Base-by-base conservation (phyloP, 192 early-diverging fungal genomes). In the Backusella mclennaniae region DNA sequence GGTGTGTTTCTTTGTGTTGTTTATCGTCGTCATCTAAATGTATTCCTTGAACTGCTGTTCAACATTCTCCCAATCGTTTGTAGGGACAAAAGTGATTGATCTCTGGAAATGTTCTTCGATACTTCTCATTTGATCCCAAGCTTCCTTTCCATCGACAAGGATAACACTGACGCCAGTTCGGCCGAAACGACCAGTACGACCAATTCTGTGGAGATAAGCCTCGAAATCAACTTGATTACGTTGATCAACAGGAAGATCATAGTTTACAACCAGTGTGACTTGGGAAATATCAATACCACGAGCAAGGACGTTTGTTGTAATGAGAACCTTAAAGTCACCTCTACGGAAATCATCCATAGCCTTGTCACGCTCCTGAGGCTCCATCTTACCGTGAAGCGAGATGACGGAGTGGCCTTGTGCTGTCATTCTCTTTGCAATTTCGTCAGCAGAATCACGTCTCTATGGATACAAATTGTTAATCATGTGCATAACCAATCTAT, bases 271-370 rank as follows among this genome's bases (percentile, higher is more conserved):
- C 76, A 97, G 84, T 75, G 94, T 95, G 73, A 99, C 96, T 84
- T 97, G 96, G 19, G 92, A 87, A 79, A 98, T 95, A 83, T 99
- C 98, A 83, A 99, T 99, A 63, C 98, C 98, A 44, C 98, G 95
- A 1, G 98, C 91, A 75, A 99, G 87, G 4, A 99, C 98, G 76
- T 99, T 99, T 38, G 98, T 99, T 6, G 96, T 95, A 69, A 99
- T 95, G 69, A 99, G 84, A 0, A 99, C 98, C 85, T 97, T 97
- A 84, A 89, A 91, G 26, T 90, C 85, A 36, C 98, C 98, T 14
- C 87, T 84, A 76, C 96, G 91, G 87, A 99, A 99, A 11, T 90
- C 92, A 79, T 96, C 95, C 88, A 99, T 99, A 17, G 94, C 93
- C 33, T 85, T 76, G 85, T 99, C 98, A 76, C 98, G 95, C 73